Conservation (phyloP, 129 eudicot species). For the carrot (Daucus carota) region DNA sequence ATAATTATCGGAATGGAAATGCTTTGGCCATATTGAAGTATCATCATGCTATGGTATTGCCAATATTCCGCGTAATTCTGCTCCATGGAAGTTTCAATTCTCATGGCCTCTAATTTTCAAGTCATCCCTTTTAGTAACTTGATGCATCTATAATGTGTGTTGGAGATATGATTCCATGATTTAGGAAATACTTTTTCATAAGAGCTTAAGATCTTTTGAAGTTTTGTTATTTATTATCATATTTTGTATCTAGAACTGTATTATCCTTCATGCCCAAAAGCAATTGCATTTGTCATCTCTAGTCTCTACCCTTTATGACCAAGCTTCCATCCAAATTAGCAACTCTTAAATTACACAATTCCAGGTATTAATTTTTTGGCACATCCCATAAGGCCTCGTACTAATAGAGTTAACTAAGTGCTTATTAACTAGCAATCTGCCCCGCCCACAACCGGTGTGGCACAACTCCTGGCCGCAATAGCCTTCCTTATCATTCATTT, state of each 20-base stretch:
- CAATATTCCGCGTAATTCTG: background rate
- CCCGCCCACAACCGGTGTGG: too few species aligned
- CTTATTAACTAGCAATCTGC: too few species aligned
- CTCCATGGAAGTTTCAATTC: background rate
- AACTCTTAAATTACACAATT: background rate
- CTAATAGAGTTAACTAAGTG: too few species aligned
- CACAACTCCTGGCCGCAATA: too few species aligned
- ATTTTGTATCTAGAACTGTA: background rate
- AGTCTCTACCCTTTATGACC: background rate
- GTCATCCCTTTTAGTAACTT: background rate
- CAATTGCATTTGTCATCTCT: background rate
- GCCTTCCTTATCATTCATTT: background rate
- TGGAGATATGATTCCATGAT: background rate
- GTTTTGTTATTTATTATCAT: too few species aligned
- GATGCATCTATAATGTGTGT: background rate
- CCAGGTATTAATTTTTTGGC: too few species aligned
- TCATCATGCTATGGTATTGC: constrained; percentile 58
- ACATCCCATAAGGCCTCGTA: too few species aligned
- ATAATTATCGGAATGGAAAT: constrained; percentile 66
- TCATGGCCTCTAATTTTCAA: background rate
- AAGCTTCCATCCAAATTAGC: background rate
- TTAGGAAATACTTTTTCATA: too few species aligned
- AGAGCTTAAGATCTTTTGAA: too few species aligned
- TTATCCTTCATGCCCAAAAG: background rate
- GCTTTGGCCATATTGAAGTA: constrained; percentile 79